Conservation (phyloP, 257 asterid genomes). For the Petunia secreta region DNA sequence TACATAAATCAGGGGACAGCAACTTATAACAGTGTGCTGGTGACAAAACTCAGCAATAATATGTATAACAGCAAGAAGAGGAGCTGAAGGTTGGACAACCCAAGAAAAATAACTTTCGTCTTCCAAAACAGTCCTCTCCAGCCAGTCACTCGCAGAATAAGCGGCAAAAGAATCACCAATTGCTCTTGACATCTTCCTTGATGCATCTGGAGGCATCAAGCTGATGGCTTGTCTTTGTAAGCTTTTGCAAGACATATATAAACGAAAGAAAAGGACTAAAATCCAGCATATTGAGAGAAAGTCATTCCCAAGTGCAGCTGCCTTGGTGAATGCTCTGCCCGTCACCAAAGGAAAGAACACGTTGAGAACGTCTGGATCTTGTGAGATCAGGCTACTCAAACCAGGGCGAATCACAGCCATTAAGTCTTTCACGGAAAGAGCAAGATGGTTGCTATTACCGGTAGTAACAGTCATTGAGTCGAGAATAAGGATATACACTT, state of each 20-base stretch:
- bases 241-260: slow-evolving; percentile 69
- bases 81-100: slow-evolving; percentile 60
- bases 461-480: slow-evolving; percentile 73
- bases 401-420: slow-evolving; percentile 56
- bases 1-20: slow-evolving; percentile 70
- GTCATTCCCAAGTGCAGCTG: slow-evolving; percentile 37
- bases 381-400: slow-evolving; percentile 54
- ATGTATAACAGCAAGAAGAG: slow-evolving; percentile 60
- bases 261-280: slow-evolving; percentile 60
- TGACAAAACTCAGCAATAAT: slow-evolving; percentile 55
- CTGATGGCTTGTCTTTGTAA: slow-evolving; percentile 66
- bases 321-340: slow-evolving; percentile 44
- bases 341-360: slow-evolving; percentile 48
- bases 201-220: slow-evolving; percentile 65
- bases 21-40: slow-evolving; percentile 50
- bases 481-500: slow-evolving; percentile 65
- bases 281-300: slow-evolving; percentile 57
- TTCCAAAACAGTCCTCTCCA: slow-evolving; percentile 51
- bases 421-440: slow-evolving; percentile 62
- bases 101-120: slow-evolving; percentile 68
- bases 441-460: slow-evolving; percentile 74
- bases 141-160: slow-evolving; percentile 77
- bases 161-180: slow-evolving; percentile 59
- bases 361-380: slow-evolving; percentile 40
- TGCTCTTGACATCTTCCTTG: slow-evolving; percentile 63